Evolutionary conservation across 805 yeast genomes (phyloP).

Genomic region (Metschnikowia cerradonensis): DNA sequence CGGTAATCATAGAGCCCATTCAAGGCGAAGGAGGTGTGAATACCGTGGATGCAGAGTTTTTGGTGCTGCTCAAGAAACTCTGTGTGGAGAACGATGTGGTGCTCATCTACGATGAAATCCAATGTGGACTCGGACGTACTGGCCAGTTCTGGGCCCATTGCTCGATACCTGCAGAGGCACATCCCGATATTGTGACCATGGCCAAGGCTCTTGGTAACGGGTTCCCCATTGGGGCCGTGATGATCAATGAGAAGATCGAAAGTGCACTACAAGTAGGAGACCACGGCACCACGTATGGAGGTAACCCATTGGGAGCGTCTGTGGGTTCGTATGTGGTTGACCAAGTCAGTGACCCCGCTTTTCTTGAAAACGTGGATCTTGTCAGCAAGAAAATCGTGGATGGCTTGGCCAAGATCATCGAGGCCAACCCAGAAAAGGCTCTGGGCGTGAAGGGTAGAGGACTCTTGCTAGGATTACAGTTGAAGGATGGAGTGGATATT

Average conservation of each 20-base stretch:
- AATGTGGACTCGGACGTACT: constrained; percentile 92
- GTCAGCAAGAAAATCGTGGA: constrained; percentile 56
- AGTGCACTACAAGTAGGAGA: constrained; percentile 77
- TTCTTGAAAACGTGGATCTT: constrained; percentile 55
- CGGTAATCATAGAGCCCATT: constrained; percentile 92
- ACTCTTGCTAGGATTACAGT: constrained; percentile 78
- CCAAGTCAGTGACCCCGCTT: constrained; percentile 55
- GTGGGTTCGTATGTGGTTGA: constrained; percentile 75
- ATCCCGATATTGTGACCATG: constrained; percentile 90
- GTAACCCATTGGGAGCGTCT: constrained; percentile 88
- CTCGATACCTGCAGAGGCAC: constrained; percentile 68
- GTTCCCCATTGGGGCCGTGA: constrained; percentile 91
- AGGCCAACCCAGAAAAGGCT: constrained; percentile 57
- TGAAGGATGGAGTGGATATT: constrained; percentile 54
- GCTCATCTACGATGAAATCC: constrained; percentile 91
- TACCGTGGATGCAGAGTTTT: constrained; percentile 59
- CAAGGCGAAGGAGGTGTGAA: constrained; percentile 98
- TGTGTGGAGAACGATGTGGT: constrained; percentile 69
- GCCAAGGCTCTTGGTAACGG: constrained; percentile 98
- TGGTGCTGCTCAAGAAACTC: constrained; percentile 58
- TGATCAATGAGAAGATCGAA: constrained; percentile 79
- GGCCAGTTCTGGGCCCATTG: constrained; percentile 94
- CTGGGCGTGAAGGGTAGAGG: constrained; percentile 84
- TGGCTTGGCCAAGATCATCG: constrained; percentile 47
- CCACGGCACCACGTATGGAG: constrained; percentile 98